Evolutionary conservation across 495 filamentous ascomycete species (phyloP), one percentile per base, ranked within the genome.

Genomic region (Pyrenula massariospora): DNA sequence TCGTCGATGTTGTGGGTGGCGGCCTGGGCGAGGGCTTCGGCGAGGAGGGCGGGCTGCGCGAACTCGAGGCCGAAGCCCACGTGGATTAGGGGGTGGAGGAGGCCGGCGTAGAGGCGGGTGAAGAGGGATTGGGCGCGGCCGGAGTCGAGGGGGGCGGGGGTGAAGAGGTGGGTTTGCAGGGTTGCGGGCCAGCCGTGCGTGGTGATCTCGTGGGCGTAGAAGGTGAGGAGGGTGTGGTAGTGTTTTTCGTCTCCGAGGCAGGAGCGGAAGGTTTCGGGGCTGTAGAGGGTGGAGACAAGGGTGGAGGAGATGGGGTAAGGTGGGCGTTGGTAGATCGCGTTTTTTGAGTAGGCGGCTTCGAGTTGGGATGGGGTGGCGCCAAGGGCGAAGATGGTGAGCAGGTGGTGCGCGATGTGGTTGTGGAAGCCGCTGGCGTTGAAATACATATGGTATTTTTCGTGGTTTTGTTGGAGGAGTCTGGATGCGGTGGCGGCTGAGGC

Each of bases 51-150:
- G 2, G 87, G 88, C 63, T 92, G 87, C 1, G 77, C 60, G 70
- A 88, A 94, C 60, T 95, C 88, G 19, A 95, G 60, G 1, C 84
- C 89, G 63, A 88, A 93, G 47, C 89, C 88, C 11, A 95, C 76
- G 60, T 95, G 89, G 60, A 95, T 95, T 5, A 92, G 58, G 10
- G 88, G 87, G 63, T 96, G 90, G 1, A 93, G 61, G 58, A 91
- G 80, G 1, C 86, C 88, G 75, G 58, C 36, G 57, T 63, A 52
- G 5, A 52, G n/a, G n/a, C 50, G n/a, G 8, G 22, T 72, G 62
- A 76, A 82, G 60, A 85, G 63, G 8, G 5, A 15, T 48, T 85
- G 72, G 1, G 69, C 66, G 2, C 88, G 59, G 73, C 91, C 72
- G 55, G 77, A 76, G 56, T 90, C 81, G 3, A 83, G 80, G 56